phyloP scores from a whole-genome alignment of 495 filamentous ascomycete species.

The Cenococcum geophilum region DNA sequence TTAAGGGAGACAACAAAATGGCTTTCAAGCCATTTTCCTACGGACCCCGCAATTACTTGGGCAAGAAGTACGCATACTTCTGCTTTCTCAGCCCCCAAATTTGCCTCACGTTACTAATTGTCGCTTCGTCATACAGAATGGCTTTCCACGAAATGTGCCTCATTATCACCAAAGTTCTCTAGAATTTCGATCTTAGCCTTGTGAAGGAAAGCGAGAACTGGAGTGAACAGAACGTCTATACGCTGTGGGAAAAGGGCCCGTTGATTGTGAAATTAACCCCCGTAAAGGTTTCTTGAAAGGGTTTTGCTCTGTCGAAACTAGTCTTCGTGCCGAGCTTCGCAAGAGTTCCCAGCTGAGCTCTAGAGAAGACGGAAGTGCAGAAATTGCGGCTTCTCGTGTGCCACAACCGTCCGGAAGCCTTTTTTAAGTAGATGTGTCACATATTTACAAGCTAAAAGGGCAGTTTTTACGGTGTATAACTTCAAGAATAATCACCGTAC shows the following conservation, averaged over 20 bases:
- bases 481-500: too few relatives aligned
- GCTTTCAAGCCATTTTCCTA: slow-evolving; percentile 23
- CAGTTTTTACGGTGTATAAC: too few relatives aligned
- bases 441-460: too few relatives aligned
- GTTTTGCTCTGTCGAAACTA: too few relatives aligned
- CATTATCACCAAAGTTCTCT: slow-evolving; percentile 46
- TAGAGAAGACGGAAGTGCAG: too few relatives aligned
- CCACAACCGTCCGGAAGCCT: too few relatives aligned
- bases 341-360: too few relatives aligned
- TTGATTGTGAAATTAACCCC: slow-evolving; percentile 10
- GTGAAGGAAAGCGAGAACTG: slow-evolving; percentile 26
- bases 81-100: background rate
- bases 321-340: too few relatives aligned
- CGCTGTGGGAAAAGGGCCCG: slow-evolving; percentile 18
- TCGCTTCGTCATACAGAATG: slow-evolving; percentile 25
- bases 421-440: too few relatives aligned
- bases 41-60: slow-evolving; percentile 24
- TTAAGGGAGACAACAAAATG: slow-evolving; percentile 13
- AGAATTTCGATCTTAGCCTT: slow-evolving; percentile 46
- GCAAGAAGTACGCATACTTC: slow-evolving; percentile 18
- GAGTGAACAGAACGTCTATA: slow-evolving; percentile 40
- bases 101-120: background rate
- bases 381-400: too few relatives aligned
- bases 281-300: too few relatives aligned
- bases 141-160: slow-evolving; percentile 48